These are phyloP conservation scores for Colletotrichum sp. DNA, from an alignment of 2,329 filamentous ascomycete species.

Conservation along the genomic window DNA sequence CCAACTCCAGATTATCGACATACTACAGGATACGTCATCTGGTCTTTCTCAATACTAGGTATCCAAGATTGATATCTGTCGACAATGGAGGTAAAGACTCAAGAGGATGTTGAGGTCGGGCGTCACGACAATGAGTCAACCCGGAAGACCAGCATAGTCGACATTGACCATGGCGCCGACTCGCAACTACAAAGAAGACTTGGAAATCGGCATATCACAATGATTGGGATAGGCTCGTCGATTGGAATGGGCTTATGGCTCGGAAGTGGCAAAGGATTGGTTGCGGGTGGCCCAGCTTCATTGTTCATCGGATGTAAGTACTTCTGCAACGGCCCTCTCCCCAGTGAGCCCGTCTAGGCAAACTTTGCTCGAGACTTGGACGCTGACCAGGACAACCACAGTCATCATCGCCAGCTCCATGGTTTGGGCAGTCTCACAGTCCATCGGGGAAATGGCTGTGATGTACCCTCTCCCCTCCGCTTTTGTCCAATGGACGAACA, in stretches of 20 bases:
- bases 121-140: neutral
- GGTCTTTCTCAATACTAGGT: neutral
- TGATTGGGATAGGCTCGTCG: slow-evolving; percentile 52
- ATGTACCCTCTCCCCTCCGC: slow-evolving; percentile 50
- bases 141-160: neutral
- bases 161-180: slow-evolving; percentile 21
- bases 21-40: neutral
- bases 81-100: neutral
- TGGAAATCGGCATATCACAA: slow-evolving; percentile 54
- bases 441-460: slow-evolving; percentile 50
- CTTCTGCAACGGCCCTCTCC: neutral
- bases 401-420: slow-evolving; percentile 44
- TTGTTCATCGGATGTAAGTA: slow-evolving; percentile 45
- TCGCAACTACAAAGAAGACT: slow-evolving; percentile 38
- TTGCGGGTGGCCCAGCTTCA: slow-evolving; percentile 43
- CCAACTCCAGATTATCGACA: neutral
- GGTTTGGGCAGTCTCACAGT: slow-evolving; percentile 48
- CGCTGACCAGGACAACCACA: neutral
- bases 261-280: slow-evolving; percentile 44
- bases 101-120: neutral
- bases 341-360: slow-evolving; percentile 11
- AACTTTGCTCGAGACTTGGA: too few species aligned
- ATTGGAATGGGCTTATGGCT: slow-evolving; percentile 54
- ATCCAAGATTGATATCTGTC: neutral
- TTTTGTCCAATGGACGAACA: slow-evolving; percentile 51